phyloP scores from a whole-genome alignment of 1,284 basidiomycete genomes.

The Rhodotorula sp. region DNA sequence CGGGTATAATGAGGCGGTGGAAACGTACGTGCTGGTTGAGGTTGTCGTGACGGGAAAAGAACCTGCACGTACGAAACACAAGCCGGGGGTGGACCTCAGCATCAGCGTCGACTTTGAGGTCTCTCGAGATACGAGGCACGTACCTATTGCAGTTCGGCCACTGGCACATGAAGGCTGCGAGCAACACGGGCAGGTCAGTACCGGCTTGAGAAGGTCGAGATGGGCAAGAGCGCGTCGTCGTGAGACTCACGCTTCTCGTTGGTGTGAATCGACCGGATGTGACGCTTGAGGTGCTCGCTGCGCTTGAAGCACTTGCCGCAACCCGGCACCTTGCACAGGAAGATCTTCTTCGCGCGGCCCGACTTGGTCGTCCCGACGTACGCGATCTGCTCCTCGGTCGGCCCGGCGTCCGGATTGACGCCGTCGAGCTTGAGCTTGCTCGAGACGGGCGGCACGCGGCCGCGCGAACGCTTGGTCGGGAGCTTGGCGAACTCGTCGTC shows the following conservation, averaged over 20 bases:
- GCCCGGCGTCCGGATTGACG: conserved; percentile 27
- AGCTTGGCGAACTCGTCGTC: conserved; percentile 27
- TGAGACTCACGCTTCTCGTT: conserved; percentile 68
- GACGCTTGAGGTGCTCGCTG: conserved; percentile 75
- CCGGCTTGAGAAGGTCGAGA: not conserved
- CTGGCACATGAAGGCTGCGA: conserved; percentile 70
- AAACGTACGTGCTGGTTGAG: conserved; percentile 53
- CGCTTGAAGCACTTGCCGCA: conserved; percentile 69
- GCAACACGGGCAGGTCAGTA: no score
- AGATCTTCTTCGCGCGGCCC: conserved; percentile 45
- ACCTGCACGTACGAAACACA: conserved; percentile 50
- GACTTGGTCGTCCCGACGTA: conserved; percentile 39
- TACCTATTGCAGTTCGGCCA: conserved; percentile 67
- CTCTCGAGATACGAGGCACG: no score
- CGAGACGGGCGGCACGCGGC: conserved; percentile 40
- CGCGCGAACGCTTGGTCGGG: conserved; percentile 45
- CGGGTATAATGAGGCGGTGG: no score
- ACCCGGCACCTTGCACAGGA: conserved; percentile 44
- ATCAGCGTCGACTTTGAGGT: no score
- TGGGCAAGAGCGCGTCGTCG: not conserved
- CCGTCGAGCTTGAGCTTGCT: conserved; percentile 31
- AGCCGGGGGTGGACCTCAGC: no score
- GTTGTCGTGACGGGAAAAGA: conserved; percentile 82
- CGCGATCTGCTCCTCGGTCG: conserved; percentile 32
- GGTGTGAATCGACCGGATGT: conserved; percentile 74